Evolutionary conservation across 768 basidiomycete species (phyloP).

Genomic region (Guyanaporus albipodus): DNA sequence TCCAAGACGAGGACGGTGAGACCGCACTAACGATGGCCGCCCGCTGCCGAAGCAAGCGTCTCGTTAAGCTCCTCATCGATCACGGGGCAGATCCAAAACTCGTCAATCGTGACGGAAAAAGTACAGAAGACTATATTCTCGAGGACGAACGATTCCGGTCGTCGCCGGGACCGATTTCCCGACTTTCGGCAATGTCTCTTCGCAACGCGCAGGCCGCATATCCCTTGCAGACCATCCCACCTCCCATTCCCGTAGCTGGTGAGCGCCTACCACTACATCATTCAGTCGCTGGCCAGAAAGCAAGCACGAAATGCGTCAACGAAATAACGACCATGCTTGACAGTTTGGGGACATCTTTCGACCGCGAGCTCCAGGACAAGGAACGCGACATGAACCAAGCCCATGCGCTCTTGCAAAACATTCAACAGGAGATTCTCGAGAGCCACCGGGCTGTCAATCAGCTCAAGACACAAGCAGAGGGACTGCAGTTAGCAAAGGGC

Average conservation of each 20-base stretch:
- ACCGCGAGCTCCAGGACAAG: conserved; percentile 87
- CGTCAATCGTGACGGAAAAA: conserved; percentile 91
- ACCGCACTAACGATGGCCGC: conserved; percentile 97
- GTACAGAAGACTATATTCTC: conserved; percentile 96
- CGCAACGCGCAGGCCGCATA: conserved; percentile 59
- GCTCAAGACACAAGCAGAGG: conserved; percentile 66
- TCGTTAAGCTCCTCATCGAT: conserved; percentile 93
- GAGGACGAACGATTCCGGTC: conserved; percentile 97
- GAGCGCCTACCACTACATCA: conserved; percentile 77
- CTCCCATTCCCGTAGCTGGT: conserved; percentile 41
- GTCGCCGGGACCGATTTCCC: conserved; percentile 76
- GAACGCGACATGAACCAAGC: conserved; percentile 91
- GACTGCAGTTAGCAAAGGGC: conserved; percentile 56
- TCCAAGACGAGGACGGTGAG: conserved; percentile 98
- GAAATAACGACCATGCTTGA: conserved; percentile 87
- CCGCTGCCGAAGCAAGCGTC: conserved; percentile 88
- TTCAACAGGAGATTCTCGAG: conserved; percentile 87
- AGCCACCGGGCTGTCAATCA: conserved; percentile 70
- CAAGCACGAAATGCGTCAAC: conserved; percentile 78
- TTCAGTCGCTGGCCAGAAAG: conserved; percentile 80
- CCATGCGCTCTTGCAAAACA: conserved; percentile 77
- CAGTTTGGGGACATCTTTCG: conserved; percentile 83
- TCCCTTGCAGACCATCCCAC: conserved; percentile 41
- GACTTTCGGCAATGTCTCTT: conserved; percentile 64
- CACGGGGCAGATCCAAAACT: conserved; percentile 96